Base-by-base conservation (phyloP, 2,329 filamentous ascomycete species). In the Laburnicola sp. region DNA sequence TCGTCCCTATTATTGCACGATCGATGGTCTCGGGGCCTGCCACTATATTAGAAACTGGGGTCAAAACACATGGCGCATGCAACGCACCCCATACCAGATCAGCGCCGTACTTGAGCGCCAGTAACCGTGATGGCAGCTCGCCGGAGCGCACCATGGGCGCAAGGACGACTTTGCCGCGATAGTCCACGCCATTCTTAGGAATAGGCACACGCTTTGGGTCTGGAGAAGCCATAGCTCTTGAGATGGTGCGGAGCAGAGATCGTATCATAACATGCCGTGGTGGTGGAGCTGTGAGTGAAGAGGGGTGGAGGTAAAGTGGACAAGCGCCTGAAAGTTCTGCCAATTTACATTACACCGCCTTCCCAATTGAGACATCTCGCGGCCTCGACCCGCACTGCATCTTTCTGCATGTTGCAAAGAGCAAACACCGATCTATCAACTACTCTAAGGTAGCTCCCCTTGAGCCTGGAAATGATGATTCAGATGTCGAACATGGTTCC, bases 121-220 rank as follows among this genome's bases (percentile, higher is more conserved):
- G 76, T 25, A 99, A 82, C 51, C 94, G 86, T 34, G 90, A 94
- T 2, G 94, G 93, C 54, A 97, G 79, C 78, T 99, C 94, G 69
- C 94, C 94, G n/a, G 91, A 96, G 62, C 94, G 88, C 51, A 97
- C 93, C 94, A 99, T 99, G 35, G 94, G 94, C 55, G 94, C 94
- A 57, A 99, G 87, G 38, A 97, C 94, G 59, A 97, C 77, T 75
- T 95, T 97, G 75, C 89, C 88, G 63, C 93, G 85, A 75, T 97
- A 97, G 78, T 97, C 91, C 66, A 96, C 91, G 45, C 93, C 93
- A 73, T 88, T 88, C 54, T 80, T 82, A 58, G 93, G 93, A 60
- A 97, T 96, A 45, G 91, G 87, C 32, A 96, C 89, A 69, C 80
- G 85, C 69, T 87, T 57, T 9, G 68, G 64, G 49, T 58, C 54